phyloP scores from a whole-genome alignment of 2,329 filamentous ascomycete species.

The Trichocomaceae sp. region DNA sequence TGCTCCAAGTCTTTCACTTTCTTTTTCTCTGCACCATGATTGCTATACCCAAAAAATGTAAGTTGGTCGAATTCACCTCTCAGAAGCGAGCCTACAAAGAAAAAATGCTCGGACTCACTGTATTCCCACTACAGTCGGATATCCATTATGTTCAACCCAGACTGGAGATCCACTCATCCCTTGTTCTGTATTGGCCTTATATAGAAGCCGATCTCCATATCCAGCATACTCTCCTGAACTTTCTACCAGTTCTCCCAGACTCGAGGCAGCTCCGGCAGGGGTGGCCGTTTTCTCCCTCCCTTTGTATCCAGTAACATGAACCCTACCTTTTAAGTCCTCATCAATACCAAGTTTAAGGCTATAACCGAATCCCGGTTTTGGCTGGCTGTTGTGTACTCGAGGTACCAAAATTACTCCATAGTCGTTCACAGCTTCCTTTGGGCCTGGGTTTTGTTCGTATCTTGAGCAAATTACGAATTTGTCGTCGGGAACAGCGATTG shows the following conservation, averaged over 20 bases:
- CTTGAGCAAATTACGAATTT: neutral
- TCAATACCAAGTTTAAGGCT: neutral
- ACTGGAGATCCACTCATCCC: neutral
- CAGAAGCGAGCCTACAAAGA: neutral
- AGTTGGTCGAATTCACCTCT: neutral
- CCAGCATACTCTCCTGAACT: neutral
- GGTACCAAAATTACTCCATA: neutral
- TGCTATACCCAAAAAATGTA: neutral
- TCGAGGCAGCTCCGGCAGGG: neutral
- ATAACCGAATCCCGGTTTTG: neutral
- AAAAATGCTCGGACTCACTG: neutral
- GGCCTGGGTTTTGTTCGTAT: neutral
- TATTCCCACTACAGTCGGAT: neutral
- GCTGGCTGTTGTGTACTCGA: neutral
- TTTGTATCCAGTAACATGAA: neutral
- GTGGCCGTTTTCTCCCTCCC: neutral
- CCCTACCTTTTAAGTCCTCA: neutral
- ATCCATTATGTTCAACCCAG: neutral
- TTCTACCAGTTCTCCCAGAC: neutral
- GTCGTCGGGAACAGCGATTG: neutral
- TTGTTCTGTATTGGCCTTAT: neutral
- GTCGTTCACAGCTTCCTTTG: neutral
- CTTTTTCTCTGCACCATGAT: neutral
- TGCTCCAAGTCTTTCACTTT: neutral
- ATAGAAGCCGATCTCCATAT: neutral